These are phyloP conservation scores for Candida sanyaensis DNA, from an alignment of 1,139 yeast genomes.

Conservation along the genomic window DNA sequence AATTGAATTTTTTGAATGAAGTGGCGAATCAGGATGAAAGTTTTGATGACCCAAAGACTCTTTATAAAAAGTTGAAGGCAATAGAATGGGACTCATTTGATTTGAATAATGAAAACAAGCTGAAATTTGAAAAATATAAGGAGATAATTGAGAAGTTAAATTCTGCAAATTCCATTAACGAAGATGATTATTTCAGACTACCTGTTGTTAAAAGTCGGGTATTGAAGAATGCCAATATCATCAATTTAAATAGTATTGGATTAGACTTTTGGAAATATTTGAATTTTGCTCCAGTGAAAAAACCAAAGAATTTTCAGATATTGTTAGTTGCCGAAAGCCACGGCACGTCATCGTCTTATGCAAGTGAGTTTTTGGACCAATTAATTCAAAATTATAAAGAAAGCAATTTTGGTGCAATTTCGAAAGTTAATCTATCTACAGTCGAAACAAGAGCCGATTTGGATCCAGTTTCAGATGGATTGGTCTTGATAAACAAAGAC, in stretches of 20 bases:
- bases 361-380: conserved; percentile 39
- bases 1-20: conserved; percentile 41
- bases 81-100: conserved; percentile 42
- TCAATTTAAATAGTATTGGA: conserved; percentile 40
- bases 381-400: conserved; percentile 46
- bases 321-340: conserved; percentile 45
- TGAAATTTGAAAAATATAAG: conserved; percentile 24
- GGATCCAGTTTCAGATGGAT: conserved; percentile 35
- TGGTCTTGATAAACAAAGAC: conserved; percentile 28
- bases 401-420: conserved; percentile 49
- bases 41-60: conserved; percentile 29
- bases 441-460: conserved; percentile 34
- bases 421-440: conserved; percentile 32
- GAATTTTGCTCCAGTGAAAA: conserved; percentile 55
- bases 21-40: conserved; percentile 36
- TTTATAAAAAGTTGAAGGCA: conserved; percentile 25
- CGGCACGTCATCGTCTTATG: conserved; percentile 18
- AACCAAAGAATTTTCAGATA: conserved; percentile 51
- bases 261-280: conserved; percentile 57
- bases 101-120: conserved; percentile 18
- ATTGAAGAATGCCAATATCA: conserved; percentile 28
- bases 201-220: conserved; percentile 30
- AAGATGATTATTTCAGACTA: conserved; percentile 25
- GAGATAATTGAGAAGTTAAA: conserved; percentile 16
- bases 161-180: conserved; percentile 9